These are phyloP conservation scores for Suhomyces bribrorum DNA, from an alignment of 1,139 yeast genomes.

Conservation along the genomic window DNA sequence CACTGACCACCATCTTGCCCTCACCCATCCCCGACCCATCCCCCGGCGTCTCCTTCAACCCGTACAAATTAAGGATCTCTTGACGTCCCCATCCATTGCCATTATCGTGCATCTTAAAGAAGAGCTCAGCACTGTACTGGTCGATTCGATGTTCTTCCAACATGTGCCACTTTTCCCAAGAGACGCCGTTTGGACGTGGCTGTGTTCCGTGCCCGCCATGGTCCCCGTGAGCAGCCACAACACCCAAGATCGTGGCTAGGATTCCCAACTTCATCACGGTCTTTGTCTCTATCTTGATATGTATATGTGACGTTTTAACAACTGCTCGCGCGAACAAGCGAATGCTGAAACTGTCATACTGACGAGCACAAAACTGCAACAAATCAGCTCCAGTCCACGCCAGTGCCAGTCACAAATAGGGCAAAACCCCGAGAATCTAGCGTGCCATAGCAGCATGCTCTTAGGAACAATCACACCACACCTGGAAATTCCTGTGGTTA, in stretches of 20 bases:
- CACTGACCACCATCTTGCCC: conserved; percentile 61
- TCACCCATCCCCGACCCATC: conserved; percentile 90
- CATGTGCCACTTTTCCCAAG: conserved; percentile 92
- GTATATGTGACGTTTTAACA: no score
- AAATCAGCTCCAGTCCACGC: no score
- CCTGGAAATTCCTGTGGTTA: no score
- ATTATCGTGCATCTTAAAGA: conserved; percentile 79
- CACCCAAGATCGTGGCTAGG: not conserved
- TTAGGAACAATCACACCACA: no score
- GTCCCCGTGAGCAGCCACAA: conserved; percentile 12
- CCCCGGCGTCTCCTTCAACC: conserved; percentile 76
- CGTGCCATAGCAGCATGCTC: no score
- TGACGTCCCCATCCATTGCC: conserved; percentile 54
- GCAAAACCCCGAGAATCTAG: no score
- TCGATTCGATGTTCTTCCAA: conserved; percentile 79
- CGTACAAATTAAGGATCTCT: conserved; percentile 82
- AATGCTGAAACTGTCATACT: no score
- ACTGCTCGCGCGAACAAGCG: not conserved
- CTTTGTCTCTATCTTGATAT: not conserved
- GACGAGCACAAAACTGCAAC: no score
- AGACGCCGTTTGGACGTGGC: conserved; percentile 46
- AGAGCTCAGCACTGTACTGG: conserved; percentile 70
- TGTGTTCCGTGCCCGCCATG: conserved; percentile 9
- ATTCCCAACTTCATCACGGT: conserved; percentile 8
- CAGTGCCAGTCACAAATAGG: no score